These are phyloP conservation scores for Oryza nivara DNA, from an alignment of 176 grass and related monocot genomes.

Conservation along the genomic window DNA sequence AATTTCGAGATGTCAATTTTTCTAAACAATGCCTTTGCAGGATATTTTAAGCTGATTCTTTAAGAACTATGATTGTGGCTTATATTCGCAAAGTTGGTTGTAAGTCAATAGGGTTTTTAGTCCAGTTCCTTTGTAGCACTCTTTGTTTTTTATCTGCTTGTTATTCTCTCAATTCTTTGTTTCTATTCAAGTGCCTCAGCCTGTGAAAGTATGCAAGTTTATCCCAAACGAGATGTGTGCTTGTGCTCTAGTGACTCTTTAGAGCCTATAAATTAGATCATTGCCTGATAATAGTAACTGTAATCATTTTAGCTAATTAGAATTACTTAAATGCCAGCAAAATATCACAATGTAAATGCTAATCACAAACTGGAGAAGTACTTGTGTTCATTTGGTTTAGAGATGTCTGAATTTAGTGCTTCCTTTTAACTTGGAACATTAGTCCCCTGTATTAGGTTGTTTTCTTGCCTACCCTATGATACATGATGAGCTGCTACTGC, in stretches of 20 bases:
- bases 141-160: not conserved
- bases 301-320: not conserved
- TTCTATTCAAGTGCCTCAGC: not conserved
- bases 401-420: not conserved
- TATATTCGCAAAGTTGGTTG: not conserved
- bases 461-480: not conserved
- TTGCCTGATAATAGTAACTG: not conserved
- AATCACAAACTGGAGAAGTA: not conserved
- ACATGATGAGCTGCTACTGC: not conserved
- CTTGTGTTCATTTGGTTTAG: not conserved
- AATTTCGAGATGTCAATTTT: not conserved
- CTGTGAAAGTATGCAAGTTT: not conserved
- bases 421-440: not conserved
- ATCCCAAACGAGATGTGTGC: not conserved
- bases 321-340: not conserved
- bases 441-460: not conserved
- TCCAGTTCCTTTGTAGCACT: conserved; percentile 11
- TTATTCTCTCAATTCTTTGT: not conserved
- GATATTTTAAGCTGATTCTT: not conserved
- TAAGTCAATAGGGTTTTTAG: not conserved
- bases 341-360: not conserved
- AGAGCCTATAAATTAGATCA: not conserved
- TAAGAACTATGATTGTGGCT: not conserved
- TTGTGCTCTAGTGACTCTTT: not conserved
- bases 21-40: not conserved